Evolutionary conservation across 1,284 basidiomycete genomes (phyloP).

Genomic region (Sparassis latifolia): DNA sequence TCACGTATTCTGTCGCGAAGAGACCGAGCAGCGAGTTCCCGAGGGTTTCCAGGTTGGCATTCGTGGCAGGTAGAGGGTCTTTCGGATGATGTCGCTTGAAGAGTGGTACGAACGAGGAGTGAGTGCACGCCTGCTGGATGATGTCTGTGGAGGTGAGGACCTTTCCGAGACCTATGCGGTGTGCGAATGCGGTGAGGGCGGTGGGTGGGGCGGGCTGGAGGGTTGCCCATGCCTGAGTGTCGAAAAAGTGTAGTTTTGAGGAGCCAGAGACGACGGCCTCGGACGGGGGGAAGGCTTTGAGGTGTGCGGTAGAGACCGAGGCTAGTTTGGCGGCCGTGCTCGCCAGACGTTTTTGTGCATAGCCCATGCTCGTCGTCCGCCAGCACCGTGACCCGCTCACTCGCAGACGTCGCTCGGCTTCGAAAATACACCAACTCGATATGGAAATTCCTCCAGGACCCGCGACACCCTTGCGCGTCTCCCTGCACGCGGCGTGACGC

Average conservation of each 20-base stretch:
- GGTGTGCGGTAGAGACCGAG: slow-evolving; percentile 46
- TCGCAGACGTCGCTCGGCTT: no score
- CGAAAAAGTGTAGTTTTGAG: slow-evolving; percentile 34
- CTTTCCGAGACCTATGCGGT: slow-evolving; percentile 63
- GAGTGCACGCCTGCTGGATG: slow-evolving; percentile 74
- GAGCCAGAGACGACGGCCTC: slow-evolving; percentile 35
- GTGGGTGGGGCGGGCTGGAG: slow-evolving; percentile 68
- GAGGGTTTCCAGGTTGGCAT: slow-evolving; percentile 73
- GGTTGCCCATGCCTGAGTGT: slow-evolving; percentile 62
- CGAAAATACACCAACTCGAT: no score
- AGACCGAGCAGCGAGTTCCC: slow-evolving; percentile 92
- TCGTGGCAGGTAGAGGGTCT: slow-evolving; percentile 51
- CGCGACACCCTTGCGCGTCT: background rate
- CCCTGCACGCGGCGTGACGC: no score
- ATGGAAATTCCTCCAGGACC: background rate
- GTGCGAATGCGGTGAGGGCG: slow-evolving; percentile 67
- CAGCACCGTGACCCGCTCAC: slow-evolving; percentile 12
- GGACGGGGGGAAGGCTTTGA: slow-evolving; percentile 58
- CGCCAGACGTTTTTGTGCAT: slow-evolving; percentile 54
- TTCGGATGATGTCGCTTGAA: slow-evolving; percentile 49
- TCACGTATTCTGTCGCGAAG: slow-evolving; percentile 83
- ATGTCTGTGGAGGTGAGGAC: slow-evolving; percentile 44
- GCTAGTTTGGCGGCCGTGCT: slow-evolving; percentile 50
- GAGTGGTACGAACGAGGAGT: slow-evolving; percentile 64
- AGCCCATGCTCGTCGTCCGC: slow-evolving; percentile 37